Conservation (phyloP, 345 rosid genomes). For the Luvunga scandens region DNA sequence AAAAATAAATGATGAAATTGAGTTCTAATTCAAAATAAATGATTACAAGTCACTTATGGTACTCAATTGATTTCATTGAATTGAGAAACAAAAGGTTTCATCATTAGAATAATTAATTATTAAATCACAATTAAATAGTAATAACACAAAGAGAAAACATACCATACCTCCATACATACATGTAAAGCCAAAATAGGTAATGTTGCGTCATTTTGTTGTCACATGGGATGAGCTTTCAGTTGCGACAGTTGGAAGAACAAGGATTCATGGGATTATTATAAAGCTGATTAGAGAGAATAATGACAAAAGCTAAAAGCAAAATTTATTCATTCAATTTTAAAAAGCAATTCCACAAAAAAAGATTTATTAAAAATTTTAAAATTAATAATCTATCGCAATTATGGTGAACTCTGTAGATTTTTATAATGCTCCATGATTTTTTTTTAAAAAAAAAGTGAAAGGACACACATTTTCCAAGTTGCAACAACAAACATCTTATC, state of each 20-base stretch:
- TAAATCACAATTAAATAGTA: neutral
- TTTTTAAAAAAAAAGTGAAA: neutral
- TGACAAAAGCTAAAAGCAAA: neutral
- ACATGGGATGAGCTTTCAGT: neutral
- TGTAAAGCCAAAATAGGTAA: neutral
- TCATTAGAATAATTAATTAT: neutral
- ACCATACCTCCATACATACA: neutral
- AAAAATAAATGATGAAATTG: too few relatives aligned
- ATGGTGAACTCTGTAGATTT: neutral
- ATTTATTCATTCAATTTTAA: too few relatives aligned
- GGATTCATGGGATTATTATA: neutral
- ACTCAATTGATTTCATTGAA: neutral
- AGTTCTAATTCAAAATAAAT: too few relatives aligned
- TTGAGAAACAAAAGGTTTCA: neutral
- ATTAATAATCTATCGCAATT: neutral
- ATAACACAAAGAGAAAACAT: neutral
- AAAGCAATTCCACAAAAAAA: too few relatives aligned
- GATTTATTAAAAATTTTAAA: too few relatives aligned
- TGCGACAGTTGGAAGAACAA: neutral
- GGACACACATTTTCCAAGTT: too few relatives aligned
- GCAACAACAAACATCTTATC: too few relatives aligned
- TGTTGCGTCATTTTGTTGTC: neutral
- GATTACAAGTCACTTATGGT: too few relatives aligned
- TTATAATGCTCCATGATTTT: neutral
- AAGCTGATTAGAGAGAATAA: neutral